phyloP scores from a whole-genome alignment of 1,284 basidiomycete species.

The Moesziomyces parantarcticus region DNA sequence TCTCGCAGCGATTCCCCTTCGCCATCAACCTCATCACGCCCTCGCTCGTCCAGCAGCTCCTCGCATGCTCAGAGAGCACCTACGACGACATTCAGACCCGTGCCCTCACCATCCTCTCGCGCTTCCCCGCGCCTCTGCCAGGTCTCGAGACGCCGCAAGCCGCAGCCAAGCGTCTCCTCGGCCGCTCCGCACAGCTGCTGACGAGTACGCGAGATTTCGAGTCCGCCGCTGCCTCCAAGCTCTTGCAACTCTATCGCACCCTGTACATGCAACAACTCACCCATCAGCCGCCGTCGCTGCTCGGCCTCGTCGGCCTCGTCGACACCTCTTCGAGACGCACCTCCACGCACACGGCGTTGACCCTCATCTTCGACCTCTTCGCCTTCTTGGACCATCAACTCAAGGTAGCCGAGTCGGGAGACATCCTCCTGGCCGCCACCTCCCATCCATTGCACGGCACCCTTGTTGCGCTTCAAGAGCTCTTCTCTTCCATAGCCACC shows the following conservation, averaged over 20 bases:
- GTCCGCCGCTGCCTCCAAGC: conserved; percentile 48
- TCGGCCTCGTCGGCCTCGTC: conserved; percentile 16
- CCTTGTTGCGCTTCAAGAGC: conserved; percentile 64
- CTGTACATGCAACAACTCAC: conserved; percentile 51
- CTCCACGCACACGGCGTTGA: conserved; percentile 22
- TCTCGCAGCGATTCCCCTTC: conserved; percentile 45
- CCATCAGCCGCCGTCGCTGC: conserved; percentile 27
- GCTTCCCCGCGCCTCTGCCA: conserved; percentile 49
- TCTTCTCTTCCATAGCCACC: conserved; percentile 48
- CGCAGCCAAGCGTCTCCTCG: conserved; percentile 37
- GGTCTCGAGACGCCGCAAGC: conserved; percentile 32
- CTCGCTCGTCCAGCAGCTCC: conserved; percentile 46
- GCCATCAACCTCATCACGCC: conserved; percentile 30
- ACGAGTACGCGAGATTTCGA: conserved; percentile 56
- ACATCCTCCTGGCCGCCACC: conserved; percentile 58
- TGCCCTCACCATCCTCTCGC: conserved; percentile 47
- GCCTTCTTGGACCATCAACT: conserved; percentile 52
- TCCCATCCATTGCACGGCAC: conserved; percentile 66
- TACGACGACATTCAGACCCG: conserved; percentile 57
- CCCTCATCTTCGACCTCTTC: conserved; percentile 60
- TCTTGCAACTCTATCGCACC: conserved; percentile 52
- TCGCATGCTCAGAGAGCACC: conserved; percentile 55
- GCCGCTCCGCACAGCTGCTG: conserved; percentile 43
- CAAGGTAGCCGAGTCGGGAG: conserved; percentile 46
- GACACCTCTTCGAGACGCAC: not conserved